phyloP scores from a whole-genome alignment of 2,329 filamentous ascomycete species.

The Trichophyton rubrum region DNA sequence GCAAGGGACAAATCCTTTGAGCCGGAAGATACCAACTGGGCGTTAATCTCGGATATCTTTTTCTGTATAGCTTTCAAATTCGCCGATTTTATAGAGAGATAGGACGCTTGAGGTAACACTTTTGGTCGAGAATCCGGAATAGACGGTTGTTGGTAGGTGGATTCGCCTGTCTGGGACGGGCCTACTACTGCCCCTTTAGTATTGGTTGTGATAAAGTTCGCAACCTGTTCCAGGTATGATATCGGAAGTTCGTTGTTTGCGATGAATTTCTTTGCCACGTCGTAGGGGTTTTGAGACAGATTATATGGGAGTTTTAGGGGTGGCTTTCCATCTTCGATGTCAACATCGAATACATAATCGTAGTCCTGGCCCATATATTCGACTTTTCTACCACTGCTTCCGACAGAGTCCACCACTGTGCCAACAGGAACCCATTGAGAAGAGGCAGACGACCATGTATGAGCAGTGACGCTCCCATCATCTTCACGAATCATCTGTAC shows the following conservation, averaged over 20 bases:
- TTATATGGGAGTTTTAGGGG: constrained; percentile 91
- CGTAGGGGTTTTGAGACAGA: constrained; percentile 80
- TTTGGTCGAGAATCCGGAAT: constrained; percentile 39
- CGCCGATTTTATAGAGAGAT: constrained; percentile 62
- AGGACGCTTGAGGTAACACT: constrained; percentile 64
- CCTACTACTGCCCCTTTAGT: constrained; percentile 79
- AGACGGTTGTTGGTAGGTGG: constrained; percentile 26
- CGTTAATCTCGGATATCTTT: constrained; percentile 63
- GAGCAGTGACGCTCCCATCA: constrained; percentile 70
- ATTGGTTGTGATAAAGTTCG: constrained; percentile 83
- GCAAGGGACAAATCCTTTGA: constrained; percentile 64
- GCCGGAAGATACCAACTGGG: constrained; percentile 53
- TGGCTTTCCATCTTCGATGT: constrained; percentile 88
- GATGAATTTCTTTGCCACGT: constrained; percentile 82
- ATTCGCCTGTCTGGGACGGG: constrained; percentile 61
- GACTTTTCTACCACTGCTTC: constrained; percentile 66
- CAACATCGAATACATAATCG: constrained; percentile 92
- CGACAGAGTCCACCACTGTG: constrained; percentile 83
- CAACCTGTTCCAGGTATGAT: constrained; percentile 78
- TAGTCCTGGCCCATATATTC: constrained; percentile 76
- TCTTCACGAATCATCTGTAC: constrained; percentile 79
- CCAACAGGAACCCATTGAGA: constrained; percentile 77
- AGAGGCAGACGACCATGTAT: constrained; percentile 67
- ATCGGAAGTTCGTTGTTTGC: constrained; percentile 78
- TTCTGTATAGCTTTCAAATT: constrained; percentile 60